These are phyloP conservation scores for Chlorella sp. DNA, from an alignment of 139 green algal species.

Conservation along the genomic window DNA sequence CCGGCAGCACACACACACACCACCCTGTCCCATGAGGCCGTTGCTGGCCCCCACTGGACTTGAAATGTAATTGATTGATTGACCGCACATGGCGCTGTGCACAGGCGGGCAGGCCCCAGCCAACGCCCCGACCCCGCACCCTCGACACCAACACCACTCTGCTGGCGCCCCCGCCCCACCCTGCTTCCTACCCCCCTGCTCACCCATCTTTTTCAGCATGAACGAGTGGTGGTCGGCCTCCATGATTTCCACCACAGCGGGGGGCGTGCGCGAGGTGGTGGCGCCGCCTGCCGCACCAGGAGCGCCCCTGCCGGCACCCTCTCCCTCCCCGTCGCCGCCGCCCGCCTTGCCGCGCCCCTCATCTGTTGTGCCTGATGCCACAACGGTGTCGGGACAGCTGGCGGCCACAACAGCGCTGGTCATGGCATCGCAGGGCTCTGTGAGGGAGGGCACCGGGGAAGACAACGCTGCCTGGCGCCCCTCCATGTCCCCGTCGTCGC, in stretches of 20 bases:
- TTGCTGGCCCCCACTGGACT: too few species aligned
- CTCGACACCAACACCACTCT: neutral
- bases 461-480: neutral
- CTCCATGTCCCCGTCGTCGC: neutral
- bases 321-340: neutral
- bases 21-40: too few species aligned
- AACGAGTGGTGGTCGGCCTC: conserved; percentile 39
- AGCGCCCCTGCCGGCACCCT: neutral
- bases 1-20: too few species aligned
- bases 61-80: too few species aligned
- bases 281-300: neutral
- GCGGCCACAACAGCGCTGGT: conserved; percentile 12
- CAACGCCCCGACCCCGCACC: neutral
- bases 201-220: conserved; percentile 53
- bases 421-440: conserved; percentile 19
- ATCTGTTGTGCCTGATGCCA: neutral
- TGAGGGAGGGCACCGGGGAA: neutral
- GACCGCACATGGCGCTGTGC: too few species aligned
- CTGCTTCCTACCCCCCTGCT: neutral
- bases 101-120: too few species aligned
- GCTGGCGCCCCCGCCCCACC: neutral
- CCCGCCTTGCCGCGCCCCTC: neutral
- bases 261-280: conserved; percentile 9
- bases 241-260: conserved; percentile 43
- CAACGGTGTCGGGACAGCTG: conserved; percentile 2